Evolutionary conservation across 495 filamentous ascomycete species (phyloP).

Genomic region (Podospora bellae-mahoneyi): DNA sequence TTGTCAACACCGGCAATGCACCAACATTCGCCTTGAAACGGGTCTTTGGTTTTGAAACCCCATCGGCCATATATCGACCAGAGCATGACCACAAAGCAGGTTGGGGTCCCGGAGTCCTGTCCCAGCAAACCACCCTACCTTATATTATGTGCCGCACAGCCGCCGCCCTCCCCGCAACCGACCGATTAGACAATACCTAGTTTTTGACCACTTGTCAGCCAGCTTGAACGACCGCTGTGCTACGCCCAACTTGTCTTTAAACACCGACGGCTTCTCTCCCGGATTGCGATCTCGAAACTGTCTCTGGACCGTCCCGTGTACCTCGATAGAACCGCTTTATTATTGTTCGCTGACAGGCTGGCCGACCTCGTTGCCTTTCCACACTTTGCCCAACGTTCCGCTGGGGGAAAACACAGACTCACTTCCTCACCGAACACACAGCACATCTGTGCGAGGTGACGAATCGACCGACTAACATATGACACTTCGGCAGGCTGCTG

Average conservation of each 20-base stretch:
- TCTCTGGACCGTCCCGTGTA: background rate
- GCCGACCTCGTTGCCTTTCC: conserved; percentile 4
- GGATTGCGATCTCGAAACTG: background rate
- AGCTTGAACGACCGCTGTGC: conserved; percentile 3
- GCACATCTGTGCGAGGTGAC: conserved; percentile 27
- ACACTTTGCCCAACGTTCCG: conserved; percentile 8
- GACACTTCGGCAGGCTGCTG: conserved; percentile 31
- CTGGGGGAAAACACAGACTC: conserved; percentile 9
- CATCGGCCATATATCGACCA: conserved; percentile 17
- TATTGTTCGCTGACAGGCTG: conserved; percentile 12
- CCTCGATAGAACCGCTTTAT: background rate
- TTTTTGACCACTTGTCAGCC: conserved; percentile 10
- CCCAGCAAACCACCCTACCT: conserved; percentile 15
- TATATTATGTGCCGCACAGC: conserved; percentile 30
- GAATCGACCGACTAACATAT: conserved; percentile 32
- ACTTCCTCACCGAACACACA: conserved; percentile 19
- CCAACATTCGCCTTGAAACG: conserved; percentile 24
- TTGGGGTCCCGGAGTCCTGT: conserved; percentile 1
- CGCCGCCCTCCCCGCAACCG: conserved; percentile 18
- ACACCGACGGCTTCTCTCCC: background rate
- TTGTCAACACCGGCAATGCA: conserved; percentile 20
- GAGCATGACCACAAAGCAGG: conserved; percentile 9
- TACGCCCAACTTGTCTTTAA: background rate
- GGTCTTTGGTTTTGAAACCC: conserved; percentile 26
- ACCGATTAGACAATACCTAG: conserved; percentile 8